Evolutionary conservation across 2,329 filamentous ascomycete genomes (phyloP).

Genomic region (Penicillium brasilianum): DNA sequence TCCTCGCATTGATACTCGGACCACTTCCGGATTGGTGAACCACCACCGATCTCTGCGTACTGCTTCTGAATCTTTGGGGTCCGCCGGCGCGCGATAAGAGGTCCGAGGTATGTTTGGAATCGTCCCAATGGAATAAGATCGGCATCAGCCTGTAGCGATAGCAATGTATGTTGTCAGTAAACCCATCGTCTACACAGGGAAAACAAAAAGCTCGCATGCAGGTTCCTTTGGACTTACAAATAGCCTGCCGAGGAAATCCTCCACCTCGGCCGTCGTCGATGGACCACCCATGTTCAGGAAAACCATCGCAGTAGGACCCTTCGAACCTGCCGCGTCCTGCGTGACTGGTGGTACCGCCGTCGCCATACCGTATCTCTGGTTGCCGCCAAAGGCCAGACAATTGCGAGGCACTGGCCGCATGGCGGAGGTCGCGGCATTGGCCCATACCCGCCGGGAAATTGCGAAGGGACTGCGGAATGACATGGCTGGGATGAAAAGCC

Average conservation of each 20-base stretch:
- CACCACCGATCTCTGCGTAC: constrained; percentile 92
- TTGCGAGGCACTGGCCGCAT: constrained; percentile 30
- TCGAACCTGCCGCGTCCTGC: constrained; percentile 70
- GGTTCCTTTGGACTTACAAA: constrained; percentile 68
- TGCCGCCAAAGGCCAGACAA: constrained; percentile 28
- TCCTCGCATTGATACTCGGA: constrained; percentile 90
- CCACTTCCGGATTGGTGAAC: constrained; percentile 98
- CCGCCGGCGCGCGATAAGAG: constrained; percentile 80
- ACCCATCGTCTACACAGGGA: background rate
- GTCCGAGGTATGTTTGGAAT: constrained; percentile 87
- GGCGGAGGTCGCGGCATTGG: constrained; percentile 22
- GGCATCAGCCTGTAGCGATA: constrained; percentile 71
- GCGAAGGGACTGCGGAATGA: constrained; percentile 46
- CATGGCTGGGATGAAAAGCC: constrained; percentile 37
- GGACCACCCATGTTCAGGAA: constrained; percentile 99
- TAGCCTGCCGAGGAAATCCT: constrained; percentile 84
- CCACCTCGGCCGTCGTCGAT: constrained; percentile 84
- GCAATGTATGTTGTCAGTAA: constrained; percentile 2
- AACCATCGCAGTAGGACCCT: constrained; percentile 95
- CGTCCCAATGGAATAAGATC: constrained; percentile 96
- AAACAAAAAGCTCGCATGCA: too few relatives aligned
- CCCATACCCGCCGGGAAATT: constrained; percentile 38
- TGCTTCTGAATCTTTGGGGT: constrained; percentile 98
- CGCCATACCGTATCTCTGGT: constrained; percentile 52
- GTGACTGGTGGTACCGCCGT: constrained; percentile 77